Evolutionary conservation across 306 rosid genomes (phyloP).

Genomic region (Prinsepia uniflora): DNA sequence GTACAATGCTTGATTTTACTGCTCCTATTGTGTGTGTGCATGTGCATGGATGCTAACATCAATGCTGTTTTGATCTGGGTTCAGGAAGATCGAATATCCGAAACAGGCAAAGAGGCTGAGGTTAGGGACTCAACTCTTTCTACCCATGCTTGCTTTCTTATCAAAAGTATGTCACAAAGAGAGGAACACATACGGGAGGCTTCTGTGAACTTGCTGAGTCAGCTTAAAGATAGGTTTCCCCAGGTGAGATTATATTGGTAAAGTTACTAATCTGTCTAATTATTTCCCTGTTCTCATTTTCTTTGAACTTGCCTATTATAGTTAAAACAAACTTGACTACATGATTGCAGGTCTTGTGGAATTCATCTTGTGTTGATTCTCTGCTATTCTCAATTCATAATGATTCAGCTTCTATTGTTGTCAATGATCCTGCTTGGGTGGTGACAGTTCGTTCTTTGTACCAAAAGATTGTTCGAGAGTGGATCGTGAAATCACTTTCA

Average conservation of each 20-base stretch:
- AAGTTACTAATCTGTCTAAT: constrained; percentile 13
- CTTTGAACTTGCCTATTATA: constrained; percentile 18
- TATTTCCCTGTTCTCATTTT: background rate
- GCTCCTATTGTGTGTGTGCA: background rate
- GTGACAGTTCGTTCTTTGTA: constrained; percentile 73
- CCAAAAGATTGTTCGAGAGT: constrained; percentile 90
- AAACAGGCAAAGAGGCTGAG: constrained; percentile 81
- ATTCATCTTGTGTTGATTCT: constrained; percentile 79
- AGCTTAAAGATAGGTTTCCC: constrained; percentile 86
- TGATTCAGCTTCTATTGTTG: constrained; percentile 62
- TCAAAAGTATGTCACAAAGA: constrained; percentile 78
- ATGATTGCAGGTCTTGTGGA: constrained; percentile 86
- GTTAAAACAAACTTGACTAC: constrained; percentile 26
- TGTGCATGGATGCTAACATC: constrained; percentile 1
- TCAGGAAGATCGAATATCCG: constrained; percentile 89
- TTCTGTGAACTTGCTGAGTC: constrained; percentile 78
- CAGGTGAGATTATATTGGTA: constrained; percentile 46
- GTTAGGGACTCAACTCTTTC: constrained; percentile 70
- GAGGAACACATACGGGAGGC: constrained; percentile 88
- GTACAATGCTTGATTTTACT: background rate
- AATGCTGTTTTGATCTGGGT: constrained; percentile 37
- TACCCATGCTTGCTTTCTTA: constrained; percentile 77
- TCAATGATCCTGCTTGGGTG: constrained; percentile 94
- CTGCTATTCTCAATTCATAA: constrained; percentile 80
- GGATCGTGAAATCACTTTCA: constrained; percentile 90